phyloP scores from a whole-genome alignment of 2,329 filamentous ascomycete genomes.

The Sporothrix humicola region DNA sequence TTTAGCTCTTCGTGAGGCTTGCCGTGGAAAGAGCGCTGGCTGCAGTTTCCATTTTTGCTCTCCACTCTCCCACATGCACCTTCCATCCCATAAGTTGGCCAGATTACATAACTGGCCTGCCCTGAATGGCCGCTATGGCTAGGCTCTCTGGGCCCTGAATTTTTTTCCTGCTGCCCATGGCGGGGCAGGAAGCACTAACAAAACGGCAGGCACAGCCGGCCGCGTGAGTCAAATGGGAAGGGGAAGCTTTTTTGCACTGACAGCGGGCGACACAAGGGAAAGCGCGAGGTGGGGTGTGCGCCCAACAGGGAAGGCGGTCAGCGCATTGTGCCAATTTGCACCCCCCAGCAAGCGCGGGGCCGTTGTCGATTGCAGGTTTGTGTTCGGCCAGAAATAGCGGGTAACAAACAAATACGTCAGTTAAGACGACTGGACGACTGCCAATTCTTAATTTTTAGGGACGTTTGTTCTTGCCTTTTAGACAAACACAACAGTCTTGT shows the following conservation, averaged over 20 bases:
- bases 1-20: conserved; percentile 26
- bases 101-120: conserved; percentile 21
- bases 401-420: conserved; percentile 31
- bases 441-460: conserved; percentile 20
- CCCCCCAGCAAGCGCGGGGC: conserved; percentile 32
- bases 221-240: conserved; percentile 28
- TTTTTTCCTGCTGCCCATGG: conserved; percentile 20
- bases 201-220: conserved; percentile 26
- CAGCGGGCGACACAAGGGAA: conserved; percentile 15
- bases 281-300: conserved; percentile 36
- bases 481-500: conserved; percentile 8
- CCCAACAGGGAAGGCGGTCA: conserved; percentile 40
- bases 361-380: conserved; percentile 20
- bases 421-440: background rate
- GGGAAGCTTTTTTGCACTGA: background rate
- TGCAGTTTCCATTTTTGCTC: conserved; percentile 24
- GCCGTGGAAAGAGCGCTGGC: background rate
- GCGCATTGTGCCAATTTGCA: conserved; percentile 36
- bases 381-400: conserved; percentile 26
- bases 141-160: background rate
- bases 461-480: conserved; percentile 7
- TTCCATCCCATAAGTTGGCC: background rate
- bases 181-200: conserved; percentile 22
- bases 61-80: background rate
- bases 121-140: background rate